phyloP scores from a whole-genome alignment of 1,284 basidiomycete genomes.

The Takashimella koratensis region DNA sequence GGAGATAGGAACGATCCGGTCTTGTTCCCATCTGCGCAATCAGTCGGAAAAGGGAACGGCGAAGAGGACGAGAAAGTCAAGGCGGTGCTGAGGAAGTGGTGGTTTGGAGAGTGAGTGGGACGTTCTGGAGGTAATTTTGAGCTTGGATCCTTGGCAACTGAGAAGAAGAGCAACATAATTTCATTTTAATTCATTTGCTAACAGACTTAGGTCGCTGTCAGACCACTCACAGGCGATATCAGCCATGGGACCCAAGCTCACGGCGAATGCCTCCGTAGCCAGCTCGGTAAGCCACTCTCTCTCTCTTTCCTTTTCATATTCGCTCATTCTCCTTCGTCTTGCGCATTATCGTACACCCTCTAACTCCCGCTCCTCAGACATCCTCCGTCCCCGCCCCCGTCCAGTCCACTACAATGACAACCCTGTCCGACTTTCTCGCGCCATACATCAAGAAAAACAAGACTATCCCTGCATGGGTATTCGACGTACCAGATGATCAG shows the following conservation, averaged over 20 bases:
- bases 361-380: neutral
- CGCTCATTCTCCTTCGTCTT: neutral
- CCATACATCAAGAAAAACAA: slow-evolving; percentile 18
- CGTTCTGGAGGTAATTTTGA: too few species aligned
- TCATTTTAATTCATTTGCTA: neutral
- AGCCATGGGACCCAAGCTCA: too few species aligned
- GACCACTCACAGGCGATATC: neutral
- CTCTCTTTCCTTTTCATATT: too few species aligned
- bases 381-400: neutral
- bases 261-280: neutral
- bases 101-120: slow-evolving; percentile 32
- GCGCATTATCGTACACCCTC: neutral
- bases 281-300: slow-evolving; percentile 1
- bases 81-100: slow-evolving; percentile 34
- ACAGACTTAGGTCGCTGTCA: neutral
- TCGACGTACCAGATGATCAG: slow-evolving; percentile 16
- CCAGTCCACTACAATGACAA: neutral
- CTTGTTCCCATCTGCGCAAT: slow-evolving; percentile 11
- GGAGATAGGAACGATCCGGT: slow-evolving; percentile 26
- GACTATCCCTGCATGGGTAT: slow-evolving; percentile 32
- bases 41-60: slow-evolving; percentile 14
- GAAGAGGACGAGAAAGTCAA: slow-evolving; percentile 15
- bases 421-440: slow-evolving; percentile 9
- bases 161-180: neutral
- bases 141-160: neutral